A percentile compares a stretch with the other conserved stretches of the same genome.
These are phyloP conservation scores for Backusella psychrophila DNA, from an alignment of 192 early-diverging fungal species.

Conservation along the genomic window DNA sequence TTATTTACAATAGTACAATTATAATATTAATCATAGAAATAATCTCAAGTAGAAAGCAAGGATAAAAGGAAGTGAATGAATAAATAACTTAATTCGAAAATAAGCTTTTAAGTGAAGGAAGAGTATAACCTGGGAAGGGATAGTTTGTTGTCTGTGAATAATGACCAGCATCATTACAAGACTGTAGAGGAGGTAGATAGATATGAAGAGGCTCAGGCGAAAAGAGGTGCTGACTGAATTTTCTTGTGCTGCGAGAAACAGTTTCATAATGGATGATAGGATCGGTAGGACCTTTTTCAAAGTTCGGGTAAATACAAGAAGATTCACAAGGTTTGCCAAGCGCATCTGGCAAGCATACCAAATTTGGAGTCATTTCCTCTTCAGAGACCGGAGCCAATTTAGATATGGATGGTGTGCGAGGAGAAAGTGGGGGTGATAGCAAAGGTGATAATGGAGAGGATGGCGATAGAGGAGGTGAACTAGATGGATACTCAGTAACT, in stretches of 20 bases:
- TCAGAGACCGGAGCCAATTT: not conserved
- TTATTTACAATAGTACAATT: not conserved
- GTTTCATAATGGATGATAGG: not conserved
- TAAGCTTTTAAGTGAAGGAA: conserved; percentile 7
- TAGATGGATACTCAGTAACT: not conserved
- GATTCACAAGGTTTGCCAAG: not conserved
- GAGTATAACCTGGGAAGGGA: not conserved
- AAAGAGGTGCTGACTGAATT: not conserved
- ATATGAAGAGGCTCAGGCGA: not conserved
- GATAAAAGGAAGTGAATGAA: not conserved
- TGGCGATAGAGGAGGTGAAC: not conserved
- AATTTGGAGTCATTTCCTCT: not conserved
- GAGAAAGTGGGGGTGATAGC: not conserved
- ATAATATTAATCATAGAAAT: not conserved
- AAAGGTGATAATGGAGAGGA: not conserved
- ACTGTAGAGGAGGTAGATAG: not conserved
- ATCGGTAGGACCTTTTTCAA: not conserved
- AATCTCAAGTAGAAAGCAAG: not conserved
- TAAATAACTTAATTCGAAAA: conserved; percentile 4
- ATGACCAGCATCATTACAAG: not conserved
- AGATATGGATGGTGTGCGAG: not conserved
- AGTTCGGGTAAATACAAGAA: not conserved
- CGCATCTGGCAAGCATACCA: not conserved
- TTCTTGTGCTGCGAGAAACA: not conserved
- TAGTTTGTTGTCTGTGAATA: not conserved